A percentile compares a stretch with the other conserved stretches of the same genome.
Evolutionary conservation across 169 alveolate genomes (phyloP).

Genomic region (Cryptosporidium viatorum): DNA sequence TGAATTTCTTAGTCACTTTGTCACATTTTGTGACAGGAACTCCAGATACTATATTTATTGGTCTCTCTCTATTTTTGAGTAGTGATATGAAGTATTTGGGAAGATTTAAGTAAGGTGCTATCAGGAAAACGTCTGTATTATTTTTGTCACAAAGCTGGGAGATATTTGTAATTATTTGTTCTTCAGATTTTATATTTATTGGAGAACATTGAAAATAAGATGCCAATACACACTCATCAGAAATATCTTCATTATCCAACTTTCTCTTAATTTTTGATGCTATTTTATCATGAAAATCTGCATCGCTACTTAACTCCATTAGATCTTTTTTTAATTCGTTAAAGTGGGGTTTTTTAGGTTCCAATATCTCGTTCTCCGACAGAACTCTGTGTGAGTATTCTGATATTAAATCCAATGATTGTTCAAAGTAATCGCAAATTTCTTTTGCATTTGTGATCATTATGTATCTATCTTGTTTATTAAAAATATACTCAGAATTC

Average conservation of each 20-base stretch:
- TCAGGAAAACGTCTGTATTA: neutral
- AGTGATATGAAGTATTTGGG: conserved; percentile 10
- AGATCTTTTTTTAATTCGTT: conserved; percentile 19
- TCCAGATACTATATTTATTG: conserved; percentile 28
- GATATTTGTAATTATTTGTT: conserved; percentile 7
- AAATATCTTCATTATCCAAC: neutral
- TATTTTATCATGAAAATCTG: conserved; percentile 2
- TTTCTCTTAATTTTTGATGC: conserved; percentile 1
- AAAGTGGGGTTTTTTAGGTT: conserved; percentile 21
- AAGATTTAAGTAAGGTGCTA: conserved; percentile 40
- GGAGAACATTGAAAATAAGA: conserved; percentile 31
- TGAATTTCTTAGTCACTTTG: neutral
- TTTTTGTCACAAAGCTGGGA: neutral
- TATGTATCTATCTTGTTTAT: conserved; percentile 57
- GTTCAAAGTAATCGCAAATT: conserved; percentile 52
- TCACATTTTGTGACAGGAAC: conserved; percentile 28
- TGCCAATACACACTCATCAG: conserved; percentile 19
- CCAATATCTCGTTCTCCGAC: neutral
- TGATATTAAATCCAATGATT: conserved; percentile 4
- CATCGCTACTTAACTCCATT: neutral
- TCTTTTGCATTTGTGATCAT: conserved; percentile 8
- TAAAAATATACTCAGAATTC: conserved; percentile 17
- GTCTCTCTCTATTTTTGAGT: neutral
- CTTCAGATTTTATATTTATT: conserved; percentile 37
- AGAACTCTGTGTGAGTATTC: conserved; percentile 23